Base-by-base conservation (phyloP, 805 yeast species). In the Zygosaccharomyces bailii region DNA sequence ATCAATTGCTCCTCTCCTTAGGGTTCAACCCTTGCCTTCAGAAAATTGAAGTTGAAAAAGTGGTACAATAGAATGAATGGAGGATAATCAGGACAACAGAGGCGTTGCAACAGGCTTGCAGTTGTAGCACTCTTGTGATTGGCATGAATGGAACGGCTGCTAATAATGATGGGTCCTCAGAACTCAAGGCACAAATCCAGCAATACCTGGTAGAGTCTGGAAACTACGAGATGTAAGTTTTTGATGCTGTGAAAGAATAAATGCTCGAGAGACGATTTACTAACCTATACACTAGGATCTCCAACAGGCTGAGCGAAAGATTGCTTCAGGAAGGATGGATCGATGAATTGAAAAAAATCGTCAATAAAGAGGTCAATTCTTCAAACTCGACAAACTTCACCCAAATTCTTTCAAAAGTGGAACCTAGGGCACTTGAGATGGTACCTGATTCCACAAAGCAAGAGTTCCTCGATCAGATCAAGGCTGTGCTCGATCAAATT, bases 311-410 rank as follows among this genome's bases (percentile, higher is more conserved):
- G 46, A 79, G 79, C 53, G 73, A 81, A 44, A 78, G 77, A 56
- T 73, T 90, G 8, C 74, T 80, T 42, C 84, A 85, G 57, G 74
- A 83, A 1, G 96, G 96, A 4, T 90, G 97, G 97, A 79, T 78
- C 48, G 95, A 87, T 54, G 74, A 82, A 43, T 80, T 90, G 20
- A 72, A 78, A 36, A 75, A 73, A 31, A 53, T 84, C 33, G 84
- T 95, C 49, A 47, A 75, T 66, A 61, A 75, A 75, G 57, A 48
- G 63, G 55, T 50, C 31, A 46, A 67, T 21, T 54, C 61, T n/a
- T 69, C 69, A 18, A 72, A 69, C 30, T 61, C 64, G 8, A 71
- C 77, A 9, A 80, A 72, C 51, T 82, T 82, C 49, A 77, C 75
- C 3, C 71, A 71, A 30, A 60, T 86, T 10, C 68, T 76, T 34